phyloP scores from a whole-genome alignment of 2,329 filamentous ascomycete species.

The Stagonosporopsis chrysanthemi region DNA sequence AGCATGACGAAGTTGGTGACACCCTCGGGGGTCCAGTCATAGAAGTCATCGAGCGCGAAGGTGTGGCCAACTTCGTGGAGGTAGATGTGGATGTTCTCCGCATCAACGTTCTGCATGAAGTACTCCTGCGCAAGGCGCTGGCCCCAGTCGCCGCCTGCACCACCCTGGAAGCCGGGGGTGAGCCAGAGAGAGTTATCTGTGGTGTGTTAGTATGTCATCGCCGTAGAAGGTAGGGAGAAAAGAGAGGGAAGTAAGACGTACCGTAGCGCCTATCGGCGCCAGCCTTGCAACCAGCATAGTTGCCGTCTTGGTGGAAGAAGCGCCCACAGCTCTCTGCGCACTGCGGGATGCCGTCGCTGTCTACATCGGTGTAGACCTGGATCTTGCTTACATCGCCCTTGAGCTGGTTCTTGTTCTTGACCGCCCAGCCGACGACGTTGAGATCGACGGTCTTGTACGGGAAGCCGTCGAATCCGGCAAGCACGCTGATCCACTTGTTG shows the following conservation, averaged over 20 bases:
- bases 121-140: constrained; percentile 56
- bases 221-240: neutral
- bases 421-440: constrained; percentile 56
- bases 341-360: constrained; percentile 53
- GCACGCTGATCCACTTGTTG: constrained; percentile 54
- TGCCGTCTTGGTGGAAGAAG: constrained; percentile 56
- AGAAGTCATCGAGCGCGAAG: constrained; percentile 55
- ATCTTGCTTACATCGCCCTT: constrained; percentile 48
- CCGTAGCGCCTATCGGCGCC: constrained; percentile 53
- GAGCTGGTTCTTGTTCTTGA: constrained; percentile 49
- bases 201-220: neutral
- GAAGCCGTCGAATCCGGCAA: constrained; percentile 56
- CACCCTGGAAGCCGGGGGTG: constrained; percentile 56
- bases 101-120: constrained; percentile 50
- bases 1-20: constrained; percentile 56
- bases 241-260: neutral
- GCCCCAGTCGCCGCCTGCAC: constrained; percentile 59
- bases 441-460: constrained; percentile 52
- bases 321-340: constrained; percentile 54
- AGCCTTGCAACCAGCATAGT: constrained; percentile 52
- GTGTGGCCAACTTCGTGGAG: constrained; percentile 58
- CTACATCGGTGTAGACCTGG: constrained; percentile 54
- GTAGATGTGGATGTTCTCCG: constrained; percentile 55
- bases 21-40: constrained; percentile 56
- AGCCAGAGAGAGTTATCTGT: constrained; percentile 56